Conservation (phyloP, 2,329 filamentous ascomycete genomes). For the Nothophoma quercina region DNA sequence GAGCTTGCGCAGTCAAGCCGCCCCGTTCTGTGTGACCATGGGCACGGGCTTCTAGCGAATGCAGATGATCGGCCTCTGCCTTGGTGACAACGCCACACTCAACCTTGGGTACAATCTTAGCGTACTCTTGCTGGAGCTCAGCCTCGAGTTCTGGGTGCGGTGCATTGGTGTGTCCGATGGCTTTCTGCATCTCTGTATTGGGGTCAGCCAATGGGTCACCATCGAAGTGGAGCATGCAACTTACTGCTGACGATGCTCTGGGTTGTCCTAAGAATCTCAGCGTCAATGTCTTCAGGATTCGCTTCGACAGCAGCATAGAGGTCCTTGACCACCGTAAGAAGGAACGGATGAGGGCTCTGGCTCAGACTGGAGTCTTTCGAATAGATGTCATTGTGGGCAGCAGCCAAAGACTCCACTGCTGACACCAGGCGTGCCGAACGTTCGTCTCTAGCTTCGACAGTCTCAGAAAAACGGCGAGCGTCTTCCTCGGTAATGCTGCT, state of each 20-base stretch:
- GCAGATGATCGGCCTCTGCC: slow-evolving; percentile 51
- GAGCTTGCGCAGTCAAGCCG: slow-evolving; percentile 49
- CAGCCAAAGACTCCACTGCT: slow-evolving; percentile 39
- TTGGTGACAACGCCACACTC: slow-evolving; percentile 45
- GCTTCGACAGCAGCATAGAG: slow-evolving; percentile 35
- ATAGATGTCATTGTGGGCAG: slow-evolving; percentile 33
- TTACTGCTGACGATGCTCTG: slow-evolving; percentile 43
- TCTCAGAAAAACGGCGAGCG: slow-evolving; percentile 40
- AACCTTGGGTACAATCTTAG: slow-evolving; percentile 44
- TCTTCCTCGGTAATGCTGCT: slow-evolving; percentile 43
- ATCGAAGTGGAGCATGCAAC: background rate
- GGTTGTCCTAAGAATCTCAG: slow-evolving; percentile 34
- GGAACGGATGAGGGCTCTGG: slow-evolving; percentile 25
- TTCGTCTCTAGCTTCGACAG: slow-evolving; percentile 29
- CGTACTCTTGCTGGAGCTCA: slow-evolving; percentile 39
- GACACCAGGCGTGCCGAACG: slow-evolving; percentile 39
- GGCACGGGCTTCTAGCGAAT: slow-evolving; percentile 52
- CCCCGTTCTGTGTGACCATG: slow-evolving; percentile 46
- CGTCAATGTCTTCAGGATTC: slow-evolving; percentile 34
- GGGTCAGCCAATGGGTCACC: slow-evolving; percentile 7
- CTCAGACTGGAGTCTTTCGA: slow-evolving; percentile 17
- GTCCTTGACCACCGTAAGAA: slow-evolving; percentile 38
- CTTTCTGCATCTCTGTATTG: slow-evolving; percentile 40
- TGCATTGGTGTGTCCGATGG: slow-evolving; percentile 32
- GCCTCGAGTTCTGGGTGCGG: slow-evolving; percentile 42